These are phyloP conservation scores for Ophiostoma angusticollis DNA, from an alignment of 2,329 filamentous ascomycete species.

Conservation along the genomic window DNA sequence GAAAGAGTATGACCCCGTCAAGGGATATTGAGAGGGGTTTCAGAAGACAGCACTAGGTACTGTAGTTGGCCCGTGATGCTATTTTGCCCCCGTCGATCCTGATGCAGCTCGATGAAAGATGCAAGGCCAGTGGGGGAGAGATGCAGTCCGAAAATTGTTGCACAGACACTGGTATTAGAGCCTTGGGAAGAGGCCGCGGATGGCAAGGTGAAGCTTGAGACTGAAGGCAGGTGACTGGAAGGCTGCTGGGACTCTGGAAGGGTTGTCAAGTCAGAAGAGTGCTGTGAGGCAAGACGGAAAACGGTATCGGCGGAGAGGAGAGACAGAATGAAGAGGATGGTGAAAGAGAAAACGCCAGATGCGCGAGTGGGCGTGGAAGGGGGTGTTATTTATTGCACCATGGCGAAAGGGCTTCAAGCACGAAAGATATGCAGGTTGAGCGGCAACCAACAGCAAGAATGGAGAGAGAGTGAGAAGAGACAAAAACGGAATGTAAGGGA, in stretches of 20 bases:
- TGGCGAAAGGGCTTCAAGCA: background rate
- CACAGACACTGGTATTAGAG: no score
- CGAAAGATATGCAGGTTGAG: background rate
- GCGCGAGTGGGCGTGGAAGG: background rate
- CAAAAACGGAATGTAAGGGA: no score
- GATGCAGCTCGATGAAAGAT: no score
- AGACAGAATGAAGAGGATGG: conserved; percentile 1
- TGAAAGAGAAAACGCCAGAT: conserved; percentile 2
- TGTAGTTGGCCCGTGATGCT: no score
- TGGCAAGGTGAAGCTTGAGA: background rate
- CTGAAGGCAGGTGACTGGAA: background rate
- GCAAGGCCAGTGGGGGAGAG: no score
- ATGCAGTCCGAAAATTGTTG: no score
- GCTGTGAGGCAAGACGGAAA: background rate
- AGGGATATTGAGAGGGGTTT: no score
- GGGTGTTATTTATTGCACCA: background rate
- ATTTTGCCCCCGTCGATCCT: no score
- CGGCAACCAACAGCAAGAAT: background rate
- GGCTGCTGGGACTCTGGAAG: conserved; percentile 5
- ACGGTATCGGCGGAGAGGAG: no score
- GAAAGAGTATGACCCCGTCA: no score
- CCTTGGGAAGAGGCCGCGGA: background rate
- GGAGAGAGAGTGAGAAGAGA: background rate
- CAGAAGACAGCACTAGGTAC: no score
- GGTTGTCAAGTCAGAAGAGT: conserved; percentile 2